Percentiles rank a stretch among this genome's conserved stretches.
Conservation (phyloP, 108 stramenopile genomes). For the Cyclotella sp. region DNA sequence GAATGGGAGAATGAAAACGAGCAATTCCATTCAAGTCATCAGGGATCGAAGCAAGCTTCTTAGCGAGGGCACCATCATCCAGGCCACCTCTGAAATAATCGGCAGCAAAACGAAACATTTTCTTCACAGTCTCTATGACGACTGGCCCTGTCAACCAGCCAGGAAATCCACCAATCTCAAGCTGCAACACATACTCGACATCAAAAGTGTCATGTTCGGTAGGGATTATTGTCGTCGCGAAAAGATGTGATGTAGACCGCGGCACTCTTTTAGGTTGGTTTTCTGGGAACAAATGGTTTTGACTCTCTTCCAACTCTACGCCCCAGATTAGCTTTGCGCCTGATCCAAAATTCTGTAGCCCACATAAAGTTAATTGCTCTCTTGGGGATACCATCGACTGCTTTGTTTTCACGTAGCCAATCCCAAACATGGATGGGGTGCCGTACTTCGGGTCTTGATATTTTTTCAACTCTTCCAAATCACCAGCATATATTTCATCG, state of each 20-base stretch:
- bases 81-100: slow-evolving; percentile 45
- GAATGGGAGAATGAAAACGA: not conserved
- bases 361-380: slow-evolving; percentile 60
- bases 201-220: slow-evolving; percentile 48
- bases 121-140: slow-evolving; percentile 46
- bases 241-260: slow-evolving; percentile 47
- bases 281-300: slow-evolving; percentile 52
- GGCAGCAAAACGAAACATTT: slow-evolving; percentile 54
- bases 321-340: slow-evolving; percentile 56
- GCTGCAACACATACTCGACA: slow-evolving; percentile 52
- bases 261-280: slow-evolving; percentile 31
- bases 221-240: slow-evolving; percentile 51
- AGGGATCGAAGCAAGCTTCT: slow-evolving; percentile 25
- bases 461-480: slow-evolving; percentile 35
- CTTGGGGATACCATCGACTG: slow-evolving; percentile 51
- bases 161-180: slow-evolving; percentile 56
- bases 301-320: slow-evolving; percentile 45
- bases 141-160: slow-evolving; percentile 52
- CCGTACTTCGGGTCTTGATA: slow-evolving; percentile 33
- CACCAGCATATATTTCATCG: slow-evolving; percentile 37
- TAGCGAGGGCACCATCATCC: slow-evolving; percentile 39
- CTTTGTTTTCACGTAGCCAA: slow-evolving; percentile 57
- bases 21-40: slow-evolving; percentile 13
- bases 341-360: slow-evolving; percentile 43
- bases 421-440: slow-evolving; percentile 35